Base-by-base conservation (phyloP, 139 green algal genomes). In the Astrephomene gubernaculifera region DNA sequence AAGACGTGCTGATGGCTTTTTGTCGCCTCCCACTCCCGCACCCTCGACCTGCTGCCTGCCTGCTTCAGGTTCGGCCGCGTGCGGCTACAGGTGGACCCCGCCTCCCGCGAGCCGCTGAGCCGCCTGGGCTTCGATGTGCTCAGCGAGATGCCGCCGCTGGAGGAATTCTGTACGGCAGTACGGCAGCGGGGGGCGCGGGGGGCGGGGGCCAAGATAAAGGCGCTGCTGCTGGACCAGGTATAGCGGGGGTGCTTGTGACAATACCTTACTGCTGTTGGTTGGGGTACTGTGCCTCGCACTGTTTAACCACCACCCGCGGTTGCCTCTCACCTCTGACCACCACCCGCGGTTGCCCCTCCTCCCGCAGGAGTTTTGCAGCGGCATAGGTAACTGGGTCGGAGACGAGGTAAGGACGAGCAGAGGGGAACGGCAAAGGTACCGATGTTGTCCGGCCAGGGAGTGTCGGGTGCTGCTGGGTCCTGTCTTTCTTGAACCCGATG, bases 351-450 rank as follows among this genome's bases (percentile, higher is more conserved):
- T 17, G 49, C 43, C 73, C 53, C 53, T 65, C 10, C 57, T 10
- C 57, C 24, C n/a, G 76, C 91, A 96, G 91, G 67, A 69, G 21
- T 95, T 98, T 68, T 85, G 68, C 33, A 92, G 93, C 22, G 96
- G 96, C 31, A 88, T 98, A 4, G 96, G 96, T 60, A 98, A 98
- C 83, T 98, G 96, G 96, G 92, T 99, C 41, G 96, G 94, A 2
- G 96, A 99, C 82, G 96, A 98, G 88, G 91, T 97, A 78, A 6
- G 70, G 57, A 9, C 19, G 57, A 24, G 22, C 17, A 17, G 14
- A 57, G 49, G 17, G 49, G n/a, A n/a, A n/a, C n/a, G n/a, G n/a
- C n/a, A n/a, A n/a, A n/a, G n/a, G n/a, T n/a, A n/a, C n/a, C n/a
- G n/a, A n/a, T n/a, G n/a, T n/a, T n/a, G n/a, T n/a, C n/a, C n/a